These are phyloP conservation scores for Pachysandra terminalis DNA, from an alignment of 164 flowering plant species.

Conservation along the genomic window DNA sequence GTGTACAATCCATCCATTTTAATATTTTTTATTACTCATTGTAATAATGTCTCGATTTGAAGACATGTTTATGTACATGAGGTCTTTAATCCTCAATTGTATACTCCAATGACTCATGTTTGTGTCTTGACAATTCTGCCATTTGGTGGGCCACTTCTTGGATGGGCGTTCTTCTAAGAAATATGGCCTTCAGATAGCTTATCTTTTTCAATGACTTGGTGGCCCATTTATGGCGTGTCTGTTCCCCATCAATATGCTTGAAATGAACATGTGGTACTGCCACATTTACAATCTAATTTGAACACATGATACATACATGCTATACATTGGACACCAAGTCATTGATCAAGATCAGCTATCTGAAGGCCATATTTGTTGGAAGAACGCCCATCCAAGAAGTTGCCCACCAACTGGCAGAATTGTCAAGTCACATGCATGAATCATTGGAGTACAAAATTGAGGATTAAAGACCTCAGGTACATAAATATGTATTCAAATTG, in stretches of 20 bases:
- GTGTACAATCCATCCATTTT: neutral
- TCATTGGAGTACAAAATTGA: neutral
- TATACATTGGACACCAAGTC: neutral
- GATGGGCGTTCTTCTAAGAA: neutral
- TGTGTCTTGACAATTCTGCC: too few species aligned
- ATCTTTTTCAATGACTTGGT: neutral
- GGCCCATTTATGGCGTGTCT: neutral
- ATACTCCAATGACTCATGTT: too few species aligned
- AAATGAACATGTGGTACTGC: too few species aligned
- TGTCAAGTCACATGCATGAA: too few species aligned
- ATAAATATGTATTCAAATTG: too few species aligned
- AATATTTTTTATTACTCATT: too few species aligned
- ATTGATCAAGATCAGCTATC: neutral
- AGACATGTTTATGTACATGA: neutral
- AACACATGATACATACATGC: neutral
- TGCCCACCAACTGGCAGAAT: too few species aligned
- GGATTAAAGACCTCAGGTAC: neutral
- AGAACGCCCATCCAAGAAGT: neutral
- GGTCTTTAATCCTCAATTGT: neutral
- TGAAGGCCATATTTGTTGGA: neutral
- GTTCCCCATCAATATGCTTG: too few species aligned
- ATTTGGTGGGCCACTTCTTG: neutral
- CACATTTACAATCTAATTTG: too few species aligned
- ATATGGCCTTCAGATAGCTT: too few species aligned
- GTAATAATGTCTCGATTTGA: too few species aligned